Conservation (phyloP, 1,284 basidiomycete species). For the Ustilago esculenta region DNA sequence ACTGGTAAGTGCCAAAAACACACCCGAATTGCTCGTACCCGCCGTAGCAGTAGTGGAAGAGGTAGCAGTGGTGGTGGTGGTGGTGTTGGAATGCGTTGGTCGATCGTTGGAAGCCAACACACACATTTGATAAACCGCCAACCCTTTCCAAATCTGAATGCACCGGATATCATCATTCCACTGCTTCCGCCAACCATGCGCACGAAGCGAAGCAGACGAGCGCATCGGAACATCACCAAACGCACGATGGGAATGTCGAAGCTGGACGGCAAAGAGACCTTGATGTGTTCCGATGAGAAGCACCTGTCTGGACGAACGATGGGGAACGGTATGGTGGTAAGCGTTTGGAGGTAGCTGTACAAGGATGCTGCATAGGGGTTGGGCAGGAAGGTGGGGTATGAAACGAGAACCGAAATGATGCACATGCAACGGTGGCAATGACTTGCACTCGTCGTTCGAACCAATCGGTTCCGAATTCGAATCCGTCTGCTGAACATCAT, state of each 20-base stretch:
- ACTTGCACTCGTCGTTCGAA: too few species aligned
- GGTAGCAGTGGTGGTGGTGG: too few species aligned
- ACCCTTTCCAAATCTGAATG: conserved; percentile 45
- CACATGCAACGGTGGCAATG: conserved; percentile 36
- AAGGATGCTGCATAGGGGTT: conserved; percentile 50
- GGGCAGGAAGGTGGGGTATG: conserved; percentile 48
- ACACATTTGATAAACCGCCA: conserved; percentile 55
- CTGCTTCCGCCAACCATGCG: background rate
- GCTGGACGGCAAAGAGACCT: conserved; percentile 44
- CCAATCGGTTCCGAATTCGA: too few species aligned
- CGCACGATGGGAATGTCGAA: conserved; percentile 1
- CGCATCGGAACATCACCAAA: background rate
- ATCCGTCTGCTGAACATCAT: too few species aligned
- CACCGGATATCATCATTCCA: conserved; percentile 50
- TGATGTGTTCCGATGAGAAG: conserved; percentile 41
- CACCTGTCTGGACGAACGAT: conserved; percentile 9
- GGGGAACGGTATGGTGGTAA: background rate
- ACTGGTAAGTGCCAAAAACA: conserved; percentile 51
- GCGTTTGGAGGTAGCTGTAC: conserved; percentile 26
- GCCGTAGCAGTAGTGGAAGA: background rate
- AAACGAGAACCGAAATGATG: conserved; percentile 51
- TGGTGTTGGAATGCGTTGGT: too few species aligned
- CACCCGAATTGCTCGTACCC: conserved; percentile 11
- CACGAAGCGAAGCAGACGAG: background rate
- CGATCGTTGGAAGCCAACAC: conserved; percentile 25